Base-by-base conservation (phyloP, 2,329 filamentous ascomycete species). In the Verticillium nubilum region DNA sequence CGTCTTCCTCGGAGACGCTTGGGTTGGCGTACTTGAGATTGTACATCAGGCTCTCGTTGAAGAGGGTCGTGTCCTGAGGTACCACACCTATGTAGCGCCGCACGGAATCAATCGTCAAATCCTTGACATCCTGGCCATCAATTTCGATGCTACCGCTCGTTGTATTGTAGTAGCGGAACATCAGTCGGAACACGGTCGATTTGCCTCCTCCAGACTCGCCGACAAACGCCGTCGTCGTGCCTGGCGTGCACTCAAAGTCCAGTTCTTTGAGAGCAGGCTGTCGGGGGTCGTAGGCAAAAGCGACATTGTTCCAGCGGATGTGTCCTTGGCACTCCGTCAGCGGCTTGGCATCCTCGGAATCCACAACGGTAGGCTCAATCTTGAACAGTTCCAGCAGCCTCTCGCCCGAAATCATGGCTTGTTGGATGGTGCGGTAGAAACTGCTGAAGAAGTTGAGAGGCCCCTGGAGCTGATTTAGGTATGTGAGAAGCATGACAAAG, bases 141-240 rank as follows among this genome's bases (percentile, higher is more conserved):
- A 99, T 80, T 69, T 89, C 85, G 60, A 98, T 96, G 68, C 81
- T 86, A 35, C 95, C 95, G 57, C 86, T 83, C 57, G 87, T 81
- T 58, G 88, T 86, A 70, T 97, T 96, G 79, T 98, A 99, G 75
- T 97, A 99, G 19, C 95, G 90, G 80, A 97, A 98, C 72, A 99
- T 87, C 55, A 98, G 84, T 56, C 95, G 89, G 79, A 99, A 97
- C 27, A 99, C 85, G 0, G 95, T 99, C 2, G 94, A 98, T 74
- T 99, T 99, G 65, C 95, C 95, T 61, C 95, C 95, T 53, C 95
- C 95, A 31, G 94, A 98, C 73, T 98, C 94, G 64, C 95, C 95
- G 19, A 99, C 95, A 64, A 99, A 88, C 0, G 95, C 95, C 5
- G 94, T 99, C 0, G 93, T 98, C 1, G 92, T 97, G 57, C 95